Evolutionary conservation across 352 stramenopile species (phyloP).

Genomic region (Pythium apleroticum): DNA sequence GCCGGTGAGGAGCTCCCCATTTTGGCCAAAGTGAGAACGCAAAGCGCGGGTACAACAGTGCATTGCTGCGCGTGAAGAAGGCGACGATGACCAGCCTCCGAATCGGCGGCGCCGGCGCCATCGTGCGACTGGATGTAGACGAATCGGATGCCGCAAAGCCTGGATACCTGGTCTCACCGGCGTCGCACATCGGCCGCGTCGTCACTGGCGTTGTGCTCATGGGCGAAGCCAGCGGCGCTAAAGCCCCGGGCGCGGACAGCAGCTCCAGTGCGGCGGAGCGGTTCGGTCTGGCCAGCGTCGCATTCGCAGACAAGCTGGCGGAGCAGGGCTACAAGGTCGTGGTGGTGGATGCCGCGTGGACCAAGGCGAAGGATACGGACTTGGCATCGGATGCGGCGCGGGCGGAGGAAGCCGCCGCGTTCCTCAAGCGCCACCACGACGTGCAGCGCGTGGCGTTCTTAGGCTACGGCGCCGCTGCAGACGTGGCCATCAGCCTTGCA

Average conservation of each 20-base stretch:
- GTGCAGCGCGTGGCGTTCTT: constrained; percentile 74
- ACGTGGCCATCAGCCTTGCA: constrained; percentile 66
- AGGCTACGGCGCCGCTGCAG: constrained; percentile 61
- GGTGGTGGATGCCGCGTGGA: constrained; percentile 51
- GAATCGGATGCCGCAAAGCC: constrained; percentile 15
- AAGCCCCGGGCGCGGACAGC: constrained; percentile 18
- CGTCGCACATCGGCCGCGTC: constrained; percentile 77
- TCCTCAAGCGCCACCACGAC: constrained; percentile 67
- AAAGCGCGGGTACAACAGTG: not conserved
- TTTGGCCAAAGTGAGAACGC: not conserved
- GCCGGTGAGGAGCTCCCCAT: not conserved
- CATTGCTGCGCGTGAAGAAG: not conserved
- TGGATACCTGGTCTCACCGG: constrained; percentile 73
- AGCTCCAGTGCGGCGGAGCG: not conserved
- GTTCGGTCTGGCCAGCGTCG: constrained; percentile 62
- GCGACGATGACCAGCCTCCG: constrained; percentile 12
- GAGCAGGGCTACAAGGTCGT: constrained; percentile 89
- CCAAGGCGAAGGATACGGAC: constrained; percentile 17
- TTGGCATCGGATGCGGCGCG: constrained; percentile 21
- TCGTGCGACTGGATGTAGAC: constrained; percentile 16
- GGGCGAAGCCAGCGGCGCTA: constrained; percentile 28
- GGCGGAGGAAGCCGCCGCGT: constrained; percentile 50
- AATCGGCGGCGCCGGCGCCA: constrained; percentile 18
- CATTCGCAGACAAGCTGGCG: constrained; percentile 84
- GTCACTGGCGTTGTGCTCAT: constrained; percentile 83